Conservation (phyloP, 2,329 filamentous ascomycete genomes). For the Ascosphaera pollenicola region DNA sequence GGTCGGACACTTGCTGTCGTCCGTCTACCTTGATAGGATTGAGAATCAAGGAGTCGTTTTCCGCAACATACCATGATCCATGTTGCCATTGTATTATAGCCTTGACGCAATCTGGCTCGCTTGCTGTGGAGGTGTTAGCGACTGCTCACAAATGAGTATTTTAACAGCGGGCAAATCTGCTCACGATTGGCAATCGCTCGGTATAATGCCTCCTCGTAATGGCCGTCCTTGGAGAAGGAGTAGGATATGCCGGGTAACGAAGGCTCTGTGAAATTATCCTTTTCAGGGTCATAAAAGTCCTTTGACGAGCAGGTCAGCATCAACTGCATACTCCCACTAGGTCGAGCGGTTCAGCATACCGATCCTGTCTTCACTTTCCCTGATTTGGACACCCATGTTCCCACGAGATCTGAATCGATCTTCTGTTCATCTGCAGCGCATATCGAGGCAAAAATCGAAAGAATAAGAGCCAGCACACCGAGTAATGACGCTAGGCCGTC, state of each 20-base stretch:
- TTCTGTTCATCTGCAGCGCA: background rate
- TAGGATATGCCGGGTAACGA: slow-evolving; percentile 47
- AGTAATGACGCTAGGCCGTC: slow-evolving; percentile 1
- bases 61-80: slow-evolving; percentile 34
- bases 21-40: slow-evolving; percentile 43
- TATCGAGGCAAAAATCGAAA: background rate
- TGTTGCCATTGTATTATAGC: slow-evolving; percentile 55
- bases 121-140: slow-evolving; percentile 21
- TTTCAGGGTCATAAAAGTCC: slow-evolving; percentile 47
- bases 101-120: slow-evolving; percentile 36
- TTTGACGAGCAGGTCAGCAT: slow-evolving; percentile 12
- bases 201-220: slow-evolving; percentile 49
- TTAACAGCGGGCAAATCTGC: slow-evolving; percentile 8
- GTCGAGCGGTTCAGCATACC: slow-evolving; percentile 22
- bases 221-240: slow-evolving; percentile 46
- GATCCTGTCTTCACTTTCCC: slow-evolving; percentile 46
- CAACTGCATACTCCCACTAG: slow-evolving; percentile 6
- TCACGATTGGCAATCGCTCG: slow-evolving; percentile 45
- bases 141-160: background rate
- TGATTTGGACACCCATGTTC: slow-evolving; percentile 52
- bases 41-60: slow-evolving; percentile 36
- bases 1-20: slow-evolving; percentile 41
- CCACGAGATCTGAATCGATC: slow-evolving; percentile 30
- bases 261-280: slow-evolving; percentile 45
- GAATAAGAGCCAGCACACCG: slow-evolving; percentile 1